Evolutionary conservation across 2,329 filamentous ascomycete genomes (phyloP).

Genomic region (Gremmenia infestans): DNA sequence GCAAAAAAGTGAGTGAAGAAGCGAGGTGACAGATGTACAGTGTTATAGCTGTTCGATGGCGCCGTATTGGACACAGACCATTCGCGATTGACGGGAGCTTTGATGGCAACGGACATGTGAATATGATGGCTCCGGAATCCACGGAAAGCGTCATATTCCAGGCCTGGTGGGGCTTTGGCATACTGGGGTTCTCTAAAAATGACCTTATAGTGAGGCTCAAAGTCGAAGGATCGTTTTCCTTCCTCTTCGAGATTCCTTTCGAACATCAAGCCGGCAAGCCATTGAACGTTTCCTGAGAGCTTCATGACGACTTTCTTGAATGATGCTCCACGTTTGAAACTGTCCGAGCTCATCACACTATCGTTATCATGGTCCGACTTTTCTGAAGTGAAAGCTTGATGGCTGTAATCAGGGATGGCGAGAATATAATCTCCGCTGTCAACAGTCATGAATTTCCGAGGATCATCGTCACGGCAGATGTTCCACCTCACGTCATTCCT

Average conservation of each 20-base stretch:
- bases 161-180: slow-evolving; percentile 52
- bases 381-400: slow-evolving; percentile 63
- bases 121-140: slow-evolving; percentile 98
- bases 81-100: slow-evolving; percentile 79
- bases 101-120: slow-evolving; percentile 86
- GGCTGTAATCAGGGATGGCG: slow-evolving; percentile 88
- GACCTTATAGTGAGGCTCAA: slow-evolving; percentile 88
- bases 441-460: slow-evolving; percentile 90
- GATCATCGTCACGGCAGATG: slow-evolving; percentile 79
- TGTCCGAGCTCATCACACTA: slow-evolving; percentile 51
- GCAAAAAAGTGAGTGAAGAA: slow-evolving; percentile 98
- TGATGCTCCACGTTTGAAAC: slow-evolving; percentile 65
- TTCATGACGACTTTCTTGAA: slow-evolving; percentile 99
- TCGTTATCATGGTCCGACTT: slow-evolving; percentile 47
- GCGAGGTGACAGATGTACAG: slow-evolving; percentile 86
- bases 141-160: slow-evolving; percentile 82
- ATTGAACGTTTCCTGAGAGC: slow-evolving; percentile 90
- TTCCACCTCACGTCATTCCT: slow-evolving; percentile 87
- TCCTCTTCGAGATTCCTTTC: slow-evolving; percentile 68
- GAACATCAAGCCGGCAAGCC: slow-evolving; percentile 87
- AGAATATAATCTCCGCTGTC: slow-evolving; percentile 94
- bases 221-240: slow-evolving; percentile 75
- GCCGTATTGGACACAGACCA: slow-evolving; percentile 74
- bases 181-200: slow-evolving; percentile 76
- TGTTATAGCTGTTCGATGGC: slow-evolving; percentile 88